These are phyloP conservation scores for Penicillium fimorum DNA, from an alignment of 495 filamentous ascomycete species.

Conservation along the genomic window DNA sequence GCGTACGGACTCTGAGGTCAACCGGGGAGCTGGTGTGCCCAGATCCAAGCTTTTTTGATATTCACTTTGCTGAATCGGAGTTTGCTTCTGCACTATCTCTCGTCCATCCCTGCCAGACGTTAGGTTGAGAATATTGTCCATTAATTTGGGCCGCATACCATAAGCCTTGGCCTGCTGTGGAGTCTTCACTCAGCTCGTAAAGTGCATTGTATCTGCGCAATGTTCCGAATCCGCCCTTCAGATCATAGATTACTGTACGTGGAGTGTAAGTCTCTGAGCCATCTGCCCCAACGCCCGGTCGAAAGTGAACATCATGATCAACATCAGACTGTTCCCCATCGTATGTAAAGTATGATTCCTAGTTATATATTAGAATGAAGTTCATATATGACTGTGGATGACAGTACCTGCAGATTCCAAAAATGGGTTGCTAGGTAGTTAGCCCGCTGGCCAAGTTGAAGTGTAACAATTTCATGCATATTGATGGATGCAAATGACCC, in stretches of 20 bases:
- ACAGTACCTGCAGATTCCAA: constrained; percentile 85
- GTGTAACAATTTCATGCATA: constrained; percentile 96
- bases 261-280: constrained; percentile 91
- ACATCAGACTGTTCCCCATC: constrained; percentile 65
- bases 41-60: constrained; percentile 78
- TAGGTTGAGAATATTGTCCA: not conserved
- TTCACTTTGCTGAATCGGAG: constrained; percentile 62
- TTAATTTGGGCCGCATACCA: constrained; percentile 49
- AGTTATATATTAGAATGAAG: constrained; percentile 20
- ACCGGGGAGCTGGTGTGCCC: constrained; percentile 56
- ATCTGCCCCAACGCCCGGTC: constrained; percentile 73
- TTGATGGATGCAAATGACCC: constrained; percentile 5
- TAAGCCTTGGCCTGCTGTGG: constrained; percentile 48
- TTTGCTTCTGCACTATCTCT: constrained; percentile 63
- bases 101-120: constrained; percentile 62
- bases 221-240: constrained; percentile 89
- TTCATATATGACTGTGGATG: not conserved
- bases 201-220: constrained; percentile 84
- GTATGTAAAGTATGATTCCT: constrained; percentile 98
- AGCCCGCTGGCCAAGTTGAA: constrained; percentile 87
- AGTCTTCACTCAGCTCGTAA: constrained; percentile 67
- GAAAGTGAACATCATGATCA: constrained; percentile 91
- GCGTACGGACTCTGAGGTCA: constrained; percentile 69
- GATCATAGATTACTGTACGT: constrained; percentile 87
- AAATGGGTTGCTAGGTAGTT: constrained; percentile 98